These are phyloP conservation scores for Microsporum canis DNA, from an alignment of 2,329 filamentous ascomycete species.

Conservation along the genomic window DNA sequence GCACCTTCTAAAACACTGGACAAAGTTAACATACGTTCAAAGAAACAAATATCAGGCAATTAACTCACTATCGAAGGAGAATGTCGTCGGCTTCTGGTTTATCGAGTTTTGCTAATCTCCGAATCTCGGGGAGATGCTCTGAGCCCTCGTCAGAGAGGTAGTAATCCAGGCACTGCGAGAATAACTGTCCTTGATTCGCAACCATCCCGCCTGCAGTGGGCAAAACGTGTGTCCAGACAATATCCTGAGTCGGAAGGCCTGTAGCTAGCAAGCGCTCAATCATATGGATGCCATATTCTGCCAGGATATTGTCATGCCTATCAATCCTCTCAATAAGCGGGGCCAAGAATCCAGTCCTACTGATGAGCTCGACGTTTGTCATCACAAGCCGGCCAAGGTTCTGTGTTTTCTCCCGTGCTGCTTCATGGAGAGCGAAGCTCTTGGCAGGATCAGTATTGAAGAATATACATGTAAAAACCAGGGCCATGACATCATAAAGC, in stretches of 20 bases:
- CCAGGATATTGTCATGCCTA: slow-evolving; percentile 27
- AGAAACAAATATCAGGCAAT: slow-evolving; percentile 36
- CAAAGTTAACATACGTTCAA: slow-evolving; percentile 40
- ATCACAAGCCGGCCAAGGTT: slow-evolving; percentile 30
- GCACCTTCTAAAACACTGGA: slow-evolving; percentile 36
- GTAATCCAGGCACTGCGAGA: slow-evolving; percentile 47
- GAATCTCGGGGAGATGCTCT: slow-evolving; percentile 39
- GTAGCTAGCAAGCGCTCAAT: slow-evolving; percentile 42
- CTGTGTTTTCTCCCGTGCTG: slow-evolving; percentile 32
- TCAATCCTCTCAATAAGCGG: slow-evolving; percentile 22
- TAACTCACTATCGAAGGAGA: slow-evolving; percentile 41
- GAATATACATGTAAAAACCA: slow-evolving; percentile 38
- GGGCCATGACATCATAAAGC: slow-evolving; percentile 40
- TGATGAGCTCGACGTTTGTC: slow-evolving; percentile 32
- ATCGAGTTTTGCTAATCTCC: slow-evolving; percentile 37
- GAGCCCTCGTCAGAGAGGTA: slow-evolving; percentile 42
- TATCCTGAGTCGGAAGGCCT: slow-evolving; percentile 36
- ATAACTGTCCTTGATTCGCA: slow-evolving; percentile 47
- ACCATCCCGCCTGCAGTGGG: slow-evolving; percentile 47
- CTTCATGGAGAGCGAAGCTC: slow-evolving; percentile 37
- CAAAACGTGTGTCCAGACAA: slow-evolving; percentile 48
- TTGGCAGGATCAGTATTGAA: slow-evolving; percentile 40
- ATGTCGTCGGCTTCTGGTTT: slow-evolving; percentile 37
- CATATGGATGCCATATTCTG: slow-evolving; percentile 45
- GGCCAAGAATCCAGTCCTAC: slow-evolving; percentile 20